A percentile compares a stretch with the other conserved stretches of the same genome.
Evolutionary conservation across 2,329 filamentous ascomycete species (phyloP).

Genomic region (Aspergillus amoenus): DNA sequence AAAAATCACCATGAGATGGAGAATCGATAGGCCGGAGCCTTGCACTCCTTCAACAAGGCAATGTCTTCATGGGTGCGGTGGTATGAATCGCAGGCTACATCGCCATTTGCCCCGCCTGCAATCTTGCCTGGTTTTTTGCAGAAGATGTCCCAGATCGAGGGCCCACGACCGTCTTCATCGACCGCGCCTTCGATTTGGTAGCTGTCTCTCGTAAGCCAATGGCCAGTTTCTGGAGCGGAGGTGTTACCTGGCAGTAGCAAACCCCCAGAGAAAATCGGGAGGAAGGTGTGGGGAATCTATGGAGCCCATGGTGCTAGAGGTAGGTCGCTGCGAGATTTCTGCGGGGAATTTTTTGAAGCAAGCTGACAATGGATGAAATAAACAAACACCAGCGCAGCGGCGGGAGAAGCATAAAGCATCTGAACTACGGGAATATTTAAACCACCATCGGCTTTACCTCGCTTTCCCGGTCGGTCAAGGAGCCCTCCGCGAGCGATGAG

Average conservation of each 20-base stretch:
- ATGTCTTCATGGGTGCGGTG: constrained; percentile 77
- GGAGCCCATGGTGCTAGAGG: constrained; percentile 24
- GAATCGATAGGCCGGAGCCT: constrained; percentile 77
- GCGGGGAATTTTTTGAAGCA: background rate
- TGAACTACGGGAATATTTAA: constrained; percentile 13
- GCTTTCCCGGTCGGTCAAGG: constrained; percentile 12
- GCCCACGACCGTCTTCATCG: constrained; percentile 72
- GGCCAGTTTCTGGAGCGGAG: background rate
- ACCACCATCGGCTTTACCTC: background rate
- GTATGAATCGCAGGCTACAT: constrained; percentile 83
- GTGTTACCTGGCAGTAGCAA: constrained; percentile 69
- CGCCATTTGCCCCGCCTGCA: constrained; percentile 72
- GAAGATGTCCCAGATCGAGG: constrained; percentile 90
- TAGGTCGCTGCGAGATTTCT: background rate
- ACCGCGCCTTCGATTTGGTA: constrained; percentile 84
- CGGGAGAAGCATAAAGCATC: background rate
- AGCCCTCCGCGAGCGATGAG: constrained; percentile 9
- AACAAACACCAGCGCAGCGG: background rate
- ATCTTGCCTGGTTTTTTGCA: constrained; percentile 79
- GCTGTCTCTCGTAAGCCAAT: constrained; percentile 46
- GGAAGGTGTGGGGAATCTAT: constrained; percentile 49
- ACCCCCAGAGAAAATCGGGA: constrained; percentile 74
- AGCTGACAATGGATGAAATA: background rate
- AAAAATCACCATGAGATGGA: constrained; percentile 66
- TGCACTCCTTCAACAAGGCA: constrained; percentile 69